Base-by-base conservation (phyloP, 2,329 filamentous ascomycete species). In the Aspergillus latus region DNA sequence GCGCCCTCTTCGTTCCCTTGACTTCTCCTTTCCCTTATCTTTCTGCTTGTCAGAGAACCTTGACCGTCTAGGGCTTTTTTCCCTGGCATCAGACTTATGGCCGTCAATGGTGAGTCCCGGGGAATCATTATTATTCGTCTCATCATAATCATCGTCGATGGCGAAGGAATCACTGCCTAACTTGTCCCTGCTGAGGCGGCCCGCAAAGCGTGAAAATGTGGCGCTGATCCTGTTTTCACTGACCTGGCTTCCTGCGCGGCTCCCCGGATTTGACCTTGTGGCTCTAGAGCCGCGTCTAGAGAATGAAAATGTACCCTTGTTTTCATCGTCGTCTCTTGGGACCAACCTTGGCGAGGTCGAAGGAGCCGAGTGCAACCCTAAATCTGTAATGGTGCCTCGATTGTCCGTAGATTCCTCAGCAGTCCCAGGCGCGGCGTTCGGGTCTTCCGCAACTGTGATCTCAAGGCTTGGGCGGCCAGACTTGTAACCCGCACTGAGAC, bases 391-490 rank as follows among this genome's bases (percentile, higher is more conserved):
- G 6, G 10, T 47, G 28, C 36, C 42, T 49, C 34, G 49, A 52
- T 30, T 34, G 37, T 50, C 52, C 2, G 39, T 30, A 6, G 15
- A 29, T 21, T 56, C 43, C 13, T 48, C 47, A 26, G 39, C 8
- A 37, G 30, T 9, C 5, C 15, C 39, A 26, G 8, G 48, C 10
- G 61, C 60, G 34, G 56, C 56, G 11, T 64, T 59, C 21, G 53
- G 34, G 40, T 65, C 64, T 26, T 70, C 67, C 11, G 67, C 66
- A 11, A 54, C 62, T 1, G 71, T 70, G 32, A 75, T 66, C 54
- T 77, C 75, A 44, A 75, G 63, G 58, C 74, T 77, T 16, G 69
- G 73, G 40, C 72, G 66, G 30, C 61, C 64, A 39, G 71, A 69
- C 11, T 56, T 60, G 46, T 59, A 50, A 50, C 63, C 66, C 49